Evolutionary conservation across 352 stramenopile genomes (phyloP), one percentile per base, ranked within the genome.

Genomic region (Albugo candida): DNA sequence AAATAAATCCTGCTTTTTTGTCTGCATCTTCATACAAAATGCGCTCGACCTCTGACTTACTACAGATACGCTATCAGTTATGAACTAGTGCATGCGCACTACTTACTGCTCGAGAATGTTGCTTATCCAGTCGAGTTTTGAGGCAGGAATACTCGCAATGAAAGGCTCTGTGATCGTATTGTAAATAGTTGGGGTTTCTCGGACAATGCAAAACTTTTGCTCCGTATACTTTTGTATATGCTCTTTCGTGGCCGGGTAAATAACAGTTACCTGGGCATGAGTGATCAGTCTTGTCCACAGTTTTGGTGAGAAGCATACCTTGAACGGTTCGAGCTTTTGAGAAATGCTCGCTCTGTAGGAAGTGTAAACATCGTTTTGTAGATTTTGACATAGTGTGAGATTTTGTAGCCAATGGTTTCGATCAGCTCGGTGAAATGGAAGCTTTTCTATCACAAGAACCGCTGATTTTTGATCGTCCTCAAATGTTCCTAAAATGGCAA

Each of bases 101-200:
- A 67, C 77, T 64, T 70, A 92, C 79, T 83, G 66, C 5, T 87
- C 72, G 35, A 92, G 54, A 49, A 92, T 92, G 49, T 92, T 92
- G 65, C 86, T 86, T 40, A 92, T 67, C 79, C 79, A 92, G 43
- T 87, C 73, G 49, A 92, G 67, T 45, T 83, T 87, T 37, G 81
- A 70, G 19, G 44, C 37, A 0, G 75, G 79, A 47, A 87, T 65
- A 48, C 54, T 87, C 36, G 83, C 65, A 18, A 92, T 92, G 54
- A 67, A 86, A 40, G 71, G 66, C 51, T 60, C 58, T 17, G 76
- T 92, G 31, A 88, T 67, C 44, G 53, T 60, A 35, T 81, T 58
- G 60, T 92, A 92, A n/a, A 83, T 52, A 18, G 65, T 59, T 39
- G 72, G 68, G 16, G 79, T 89, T 59, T 92, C 79, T n/a, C 73